These are phyloP conservation scores for Mycena haematopus DNA, from an alignment of 768 basidiomycete species.

Conservation along the genomic window DNA sequence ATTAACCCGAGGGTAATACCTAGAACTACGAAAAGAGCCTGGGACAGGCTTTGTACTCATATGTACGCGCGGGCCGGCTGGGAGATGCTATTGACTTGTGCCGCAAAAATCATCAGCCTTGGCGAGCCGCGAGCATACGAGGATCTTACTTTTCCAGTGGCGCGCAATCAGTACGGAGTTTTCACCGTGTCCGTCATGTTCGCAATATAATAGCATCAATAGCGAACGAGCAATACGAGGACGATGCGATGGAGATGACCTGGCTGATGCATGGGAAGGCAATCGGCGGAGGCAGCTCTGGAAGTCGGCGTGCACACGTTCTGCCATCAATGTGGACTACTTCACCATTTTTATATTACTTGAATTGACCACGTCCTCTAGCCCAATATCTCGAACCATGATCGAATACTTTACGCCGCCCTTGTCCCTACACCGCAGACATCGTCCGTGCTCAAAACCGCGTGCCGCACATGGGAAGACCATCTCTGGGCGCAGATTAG, in stretches of 20 bases:
- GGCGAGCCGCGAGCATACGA: slow-evolving; percentile 89
- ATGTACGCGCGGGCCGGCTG: slow-evolving; percentile 83
- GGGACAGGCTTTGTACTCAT: slow-evolving; percentile 78
- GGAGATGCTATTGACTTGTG: slow-evolving; percentile 87
- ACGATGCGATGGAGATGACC: slow-evolving; percentile 55
- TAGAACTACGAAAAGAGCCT: slow-evolving; percentile 85
- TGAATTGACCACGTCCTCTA: slow-evolving; percentile 33
- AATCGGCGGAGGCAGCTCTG: slow-evolving; percentile 82
- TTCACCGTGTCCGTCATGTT: background rate
- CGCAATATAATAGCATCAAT: background rate
- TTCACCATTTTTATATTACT: background rate
- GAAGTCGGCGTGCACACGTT: slow-evolving; percentile 85
- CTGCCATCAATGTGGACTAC: slow-evolving; percentile 73
- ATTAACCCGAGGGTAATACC: background rate
- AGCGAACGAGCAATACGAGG: slow-evolving; percentile 50
- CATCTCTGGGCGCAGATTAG: slow-evolving; percentile 92
- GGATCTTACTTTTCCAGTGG: slow-evolving; percentile 86
- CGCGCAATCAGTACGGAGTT: slow-evolving; percentile 59
- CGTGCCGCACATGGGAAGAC: slow-evolving; percentile 93
- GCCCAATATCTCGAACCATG: slow-evolving; percentile 68
- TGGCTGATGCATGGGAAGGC: slow-evolving; percentile 67
- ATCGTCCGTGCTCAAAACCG: slow-evolving; percentile 65
- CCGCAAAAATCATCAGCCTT: slow-evolving; percentile 83
- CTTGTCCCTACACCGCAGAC: slow-evolving; percentile 78
- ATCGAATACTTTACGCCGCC: slow-evolving; percentile 89